phyloP scores from a whole-genome alignment of 768 basidiomycete genomes.

The Botryobasidium botryosum region DNA sequence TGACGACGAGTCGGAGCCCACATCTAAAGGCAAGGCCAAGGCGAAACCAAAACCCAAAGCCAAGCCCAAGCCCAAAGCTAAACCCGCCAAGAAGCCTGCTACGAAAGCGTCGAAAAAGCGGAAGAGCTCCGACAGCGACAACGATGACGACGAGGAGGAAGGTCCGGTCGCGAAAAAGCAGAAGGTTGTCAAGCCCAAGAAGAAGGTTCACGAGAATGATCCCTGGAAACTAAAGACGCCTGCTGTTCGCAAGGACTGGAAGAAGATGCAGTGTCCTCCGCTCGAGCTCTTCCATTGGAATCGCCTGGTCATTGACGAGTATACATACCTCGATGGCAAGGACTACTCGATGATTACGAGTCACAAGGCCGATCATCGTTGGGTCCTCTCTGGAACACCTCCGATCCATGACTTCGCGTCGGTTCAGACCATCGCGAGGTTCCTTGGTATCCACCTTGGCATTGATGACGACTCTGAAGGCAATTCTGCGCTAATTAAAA shows the following conservation, averaged over 20 bases:
- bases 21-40: conserved; percentile 13
- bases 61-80: conserved; percentile 16
- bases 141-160: conserved; percentile 11
- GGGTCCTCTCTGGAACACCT: conserved; percentile 96
- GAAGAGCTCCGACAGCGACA: conserved; percentile 9
- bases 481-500: conserved; percentile 56
- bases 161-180: conserved; percentile 29
- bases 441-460: conserved; percentile 80
- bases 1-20: conserved; percentile 9
- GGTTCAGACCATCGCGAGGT: conserved; percentile 77
- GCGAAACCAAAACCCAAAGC: conserved; percentile 9
- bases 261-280: conserved; percentile 62
- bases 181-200: conserved; percentile 19
- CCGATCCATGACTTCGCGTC: conserved; percentile 83
- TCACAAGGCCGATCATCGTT: conserved; percentile 60
- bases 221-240: conserved; percentile 58
- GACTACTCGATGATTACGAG: conserved; percentile 62
- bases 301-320: conserved; percentile 83
- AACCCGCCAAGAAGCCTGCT: conserved; percentile 12
- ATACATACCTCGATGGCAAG: conserved; percentile 77
- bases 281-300: conserved; percentile 87
- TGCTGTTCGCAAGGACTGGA: conserved; percentile 56
- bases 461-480: conserved; percentile 80
- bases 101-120: conserved; percentile 12
- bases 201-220: conserved; percentile 25